These are phyloP conservation scores for Penicillium oxalicum DNA, from an alignment of 2,329 filamentous ascomycete genomes.

Conservation along the genomic window DNA sequence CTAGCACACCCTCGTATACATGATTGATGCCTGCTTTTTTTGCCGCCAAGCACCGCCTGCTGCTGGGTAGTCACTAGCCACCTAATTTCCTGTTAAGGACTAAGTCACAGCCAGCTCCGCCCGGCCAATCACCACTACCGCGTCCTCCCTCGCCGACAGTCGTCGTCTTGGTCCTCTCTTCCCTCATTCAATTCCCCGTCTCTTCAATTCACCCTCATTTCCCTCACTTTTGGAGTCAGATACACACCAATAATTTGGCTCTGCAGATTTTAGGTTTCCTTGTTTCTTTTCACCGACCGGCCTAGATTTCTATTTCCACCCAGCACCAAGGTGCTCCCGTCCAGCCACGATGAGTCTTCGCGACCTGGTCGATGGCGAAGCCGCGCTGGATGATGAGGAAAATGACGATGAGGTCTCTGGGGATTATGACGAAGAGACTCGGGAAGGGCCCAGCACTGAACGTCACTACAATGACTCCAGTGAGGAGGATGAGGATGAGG, in stretches of 20 bases:
- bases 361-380: slow-evolving; percentile 76
- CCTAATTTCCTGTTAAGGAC: background rate
- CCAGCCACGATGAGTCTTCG: slow-evolving; percentile 50
- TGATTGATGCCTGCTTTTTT: too few species aligned
- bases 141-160: slow-evolving; percentile 17
- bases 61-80: background rate
- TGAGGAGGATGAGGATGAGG: slow-evolving; percentile 86
- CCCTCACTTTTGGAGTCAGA: slow-evolving; percentile 6
- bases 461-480: slow-evolving; percentile 70
- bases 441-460: slow-evolving; percentile 33
- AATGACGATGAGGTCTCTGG: slow-evolving; percentile 80
- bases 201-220: slow-evolving; percentile 1
- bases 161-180: slow-evolving; percentile 16
- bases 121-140: slow-evolving; percentile 17
- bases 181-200: slow-evolving; percentile 11
- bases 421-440: slow-evolving; percentile 57
- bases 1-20: too few species aligned
- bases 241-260: slow-evolving; percentile 3
- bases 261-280: too few species aligned
- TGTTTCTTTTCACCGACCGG: background rate
- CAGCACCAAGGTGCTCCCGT: slow-evolving; percentile 15
- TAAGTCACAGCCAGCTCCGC: background rate
- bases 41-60: too few species aligned
- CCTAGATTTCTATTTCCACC: slow-evolving; percentile 6
- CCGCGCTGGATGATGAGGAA: slow-evolving; percentile 77